Conservation (phyloP, 2,329 filamentous ascomycete genomes). For the Diaporthe nobilis region DNA sequence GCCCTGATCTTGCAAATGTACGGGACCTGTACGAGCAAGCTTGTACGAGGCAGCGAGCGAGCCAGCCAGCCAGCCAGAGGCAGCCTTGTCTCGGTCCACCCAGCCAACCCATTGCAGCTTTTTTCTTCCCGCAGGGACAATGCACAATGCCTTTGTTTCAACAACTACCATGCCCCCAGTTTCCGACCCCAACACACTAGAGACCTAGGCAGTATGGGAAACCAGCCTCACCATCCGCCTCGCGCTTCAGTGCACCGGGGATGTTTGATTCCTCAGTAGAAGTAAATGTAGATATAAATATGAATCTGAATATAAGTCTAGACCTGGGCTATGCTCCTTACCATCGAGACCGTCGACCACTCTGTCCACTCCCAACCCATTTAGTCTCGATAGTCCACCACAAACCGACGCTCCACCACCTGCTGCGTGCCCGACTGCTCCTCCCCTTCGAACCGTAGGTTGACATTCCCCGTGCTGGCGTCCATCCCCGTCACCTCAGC, state of each 20-base stretch:
- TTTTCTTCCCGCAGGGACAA: neutral
- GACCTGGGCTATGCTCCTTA: neutral
- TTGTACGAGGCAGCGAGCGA: neutral
- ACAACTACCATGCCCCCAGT: neutral
- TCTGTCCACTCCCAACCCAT: neutral
- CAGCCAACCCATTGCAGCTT: neutral
- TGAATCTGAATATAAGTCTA: neutral
- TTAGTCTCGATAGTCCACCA: slow-evolving; percentile 75
- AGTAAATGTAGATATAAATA: neutral
- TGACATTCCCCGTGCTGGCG: slow-evolving; percentile 64
- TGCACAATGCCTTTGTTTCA: slow-evolving; percentile 24
- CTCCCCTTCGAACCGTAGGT: slow-evolving; percentile 84
- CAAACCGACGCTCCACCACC: slow-evolving; percentile 81
- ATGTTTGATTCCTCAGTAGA: neutral
- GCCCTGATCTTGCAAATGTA: neutral
- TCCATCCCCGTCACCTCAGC: slow-evolving; percentile 83
- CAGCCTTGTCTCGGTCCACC: neutral
- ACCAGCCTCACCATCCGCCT: neutral
- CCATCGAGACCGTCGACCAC: neutral
- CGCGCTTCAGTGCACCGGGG: neutral
- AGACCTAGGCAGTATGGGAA: neutral
- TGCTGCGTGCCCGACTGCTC: slow-evolving; percentile 81
- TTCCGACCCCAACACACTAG: neutral
- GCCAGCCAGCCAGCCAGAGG: neutral
- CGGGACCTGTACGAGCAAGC: neutral